Percentiles rank a stretch among this genome's conserved stretches.
Conservation (phyloP, 1,284 basidiomycete genomes). For the Somion occarium region DNA sequence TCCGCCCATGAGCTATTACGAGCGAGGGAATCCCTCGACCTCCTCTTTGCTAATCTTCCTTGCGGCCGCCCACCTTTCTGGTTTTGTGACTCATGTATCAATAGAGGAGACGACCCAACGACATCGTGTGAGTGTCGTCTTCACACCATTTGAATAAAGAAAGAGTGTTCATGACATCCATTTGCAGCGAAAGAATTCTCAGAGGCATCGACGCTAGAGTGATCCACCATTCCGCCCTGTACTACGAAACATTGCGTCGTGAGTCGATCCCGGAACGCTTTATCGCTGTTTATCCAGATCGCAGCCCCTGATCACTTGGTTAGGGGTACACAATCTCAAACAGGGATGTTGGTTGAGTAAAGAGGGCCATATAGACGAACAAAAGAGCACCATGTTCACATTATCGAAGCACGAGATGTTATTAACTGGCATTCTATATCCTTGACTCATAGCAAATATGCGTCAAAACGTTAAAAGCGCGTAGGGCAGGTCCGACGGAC, state of each 20-base stretch:
- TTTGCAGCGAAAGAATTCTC: neutral
- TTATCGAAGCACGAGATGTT: too few relatives aligned
- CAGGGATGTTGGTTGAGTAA: too few relatives aligned
- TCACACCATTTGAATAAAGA: neutral
- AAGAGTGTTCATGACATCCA: neutral
- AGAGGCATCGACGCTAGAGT: neutral
- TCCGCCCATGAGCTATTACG: neutral
- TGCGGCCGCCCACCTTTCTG: slow-evolving; percentile 20
- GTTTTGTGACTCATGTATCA: neutral
- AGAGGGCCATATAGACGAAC: too few relatives aligned
- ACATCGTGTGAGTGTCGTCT: neutral
- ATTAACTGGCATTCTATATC: too few relatives aligned
- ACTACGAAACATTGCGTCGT: neutral
- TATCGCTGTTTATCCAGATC: neutral
- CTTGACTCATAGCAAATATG: too few relatives aligned
- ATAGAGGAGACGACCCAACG: neutral
- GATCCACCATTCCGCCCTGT: neutral
- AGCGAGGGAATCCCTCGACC: slow-evolving; percentile 10
- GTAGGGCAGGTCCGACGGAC: too few relatives aligned
- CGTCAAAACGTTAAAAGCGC: too few relatives aligned
- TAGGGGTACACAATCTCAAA: too few relatives aligned
- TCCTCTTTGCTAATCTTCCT: slow-evolving; percentile 16
- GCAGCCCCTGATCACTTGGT: neutral
- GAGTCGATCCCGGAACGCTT: neutral
- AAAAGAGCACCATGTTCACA: too few relatives aligned